phyloP scores from a whole-genome alignment of 2,329 filamentous ascomycete genomes.

The Onygenales sp. region DNA sequence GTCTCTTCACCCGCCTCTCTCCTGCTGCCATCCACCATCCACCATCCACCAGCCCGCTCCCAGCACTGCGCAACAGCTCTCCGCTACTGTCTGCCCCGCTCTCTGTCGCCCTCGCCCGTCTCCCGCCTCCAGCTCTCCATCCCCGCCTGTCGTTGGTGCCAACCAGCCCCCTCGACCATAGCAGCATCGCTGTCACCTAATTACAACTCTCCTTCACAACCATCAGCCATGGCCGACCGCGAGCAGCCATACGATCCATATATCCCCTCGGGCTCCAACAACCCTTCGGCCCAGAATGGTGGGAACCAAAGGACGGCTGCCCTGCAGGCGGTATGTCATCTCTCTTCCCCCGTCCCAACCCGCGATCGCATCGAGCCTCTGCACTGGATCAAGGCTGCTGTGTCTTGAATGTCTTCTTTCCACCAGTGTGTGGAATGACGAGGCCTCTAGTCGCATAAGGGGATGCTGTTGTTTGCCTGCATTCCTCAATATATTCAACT shows the following conservation, averaged over 20 bases:
- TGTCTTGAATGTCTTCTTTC: too few species aligned
- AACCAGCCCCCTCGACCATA: neutral
- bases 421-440: too few species aligned
- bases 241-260: conserved; percentile 77
- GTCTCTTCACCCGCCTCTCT: too few species aligned
- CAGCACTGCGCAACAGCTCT: neutral
- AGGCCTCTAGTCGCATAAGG: too few species aligned
- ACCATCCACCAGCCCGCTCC: too few species aligned
- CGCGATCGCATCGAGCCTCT: neutral
- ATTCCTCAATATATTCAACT: too few species aligned
- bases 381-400: neutral
- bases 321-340: conserved; percentile 70
- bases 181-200: neutral
- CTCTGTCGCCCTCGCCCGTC: neutral
- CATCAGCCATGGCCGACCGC: conserved; percentile 3
- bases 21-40: too few species aligned
- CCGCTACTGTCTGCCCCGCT: neutral
- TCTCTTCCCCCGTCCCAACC: conserved; percentile 1
- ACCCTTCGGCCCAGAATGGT: conserved; percentile 45
- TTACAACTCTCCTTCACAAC: neutral
- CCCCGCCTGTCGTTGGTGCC: too few species aligned
- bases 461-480: too few species aligned
- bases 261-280: conserved; percentile 59
- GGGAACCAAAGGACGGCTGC: conserved; percentile 60
- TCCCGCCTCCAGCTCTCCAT: neutral